Conservation (phyloP, 495 filamentous ascomycete species). For the Pseudevernia furfuracea region DNA sequence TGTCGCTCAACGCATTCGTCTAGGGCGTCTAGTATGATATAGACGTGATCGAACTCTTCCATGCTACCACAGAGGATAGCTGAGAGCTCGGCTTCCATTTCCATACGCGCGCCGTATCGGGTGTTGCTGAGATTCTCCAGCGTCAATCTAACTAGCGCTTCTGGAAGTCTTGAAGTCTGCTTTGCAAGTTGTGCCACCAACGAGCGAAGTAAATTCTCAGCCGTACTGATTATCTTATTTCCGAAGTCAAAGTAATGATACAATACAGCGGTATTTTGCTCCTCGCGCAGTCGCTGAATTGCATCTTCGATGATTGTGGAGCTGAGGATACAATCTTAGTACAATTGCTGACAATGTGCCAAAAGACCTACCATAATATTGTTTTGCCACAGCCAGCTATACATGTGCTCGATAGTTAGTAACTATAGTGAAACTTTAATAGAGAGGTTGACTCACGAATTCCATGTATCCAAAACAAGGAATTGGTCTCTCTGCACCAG, state of each 20-base stretch:
- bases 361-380: background rate
- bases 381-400: conserved; percentile 11
- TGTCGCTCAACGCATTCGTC: conserved; percentile 9
- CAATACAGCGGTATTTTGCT: background rate
- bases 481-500: background rate
- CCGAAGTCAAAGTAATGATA: conserved; percentile 12
- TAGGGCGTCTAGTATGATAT: conserved; percentile 2
- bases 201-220: conserved; percentile 1
- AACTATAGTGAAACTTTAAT: too few relatives aligned
- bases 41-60: conserved; percentile 3
- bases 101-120: background rate
- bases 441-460: conserved; percentile 6
- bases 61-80: background rate
- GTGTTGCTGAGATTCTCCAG: background rate
- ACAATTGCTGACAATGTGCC: background rate
- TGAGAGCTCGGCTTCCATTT: background rate
- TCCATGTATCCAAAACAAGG: conserved; percentile 5
- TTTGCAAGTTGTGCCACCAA: conserved; percentile 1
- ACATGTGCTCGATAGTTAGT: too few relatives aligned
- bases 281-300: background rate
- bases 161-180: background rate
- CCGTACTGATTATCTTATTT: conserved; percentile 1
- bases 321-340: background rate
- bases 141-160: background rate
- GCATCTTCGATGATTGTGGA: conserved; percentile 9